These are phyloP conservation scores for Claviceps sorghi DNA, from an alignment of 2,329 filamentous ascomycete species.

Conservation along the genomic window DNA sequence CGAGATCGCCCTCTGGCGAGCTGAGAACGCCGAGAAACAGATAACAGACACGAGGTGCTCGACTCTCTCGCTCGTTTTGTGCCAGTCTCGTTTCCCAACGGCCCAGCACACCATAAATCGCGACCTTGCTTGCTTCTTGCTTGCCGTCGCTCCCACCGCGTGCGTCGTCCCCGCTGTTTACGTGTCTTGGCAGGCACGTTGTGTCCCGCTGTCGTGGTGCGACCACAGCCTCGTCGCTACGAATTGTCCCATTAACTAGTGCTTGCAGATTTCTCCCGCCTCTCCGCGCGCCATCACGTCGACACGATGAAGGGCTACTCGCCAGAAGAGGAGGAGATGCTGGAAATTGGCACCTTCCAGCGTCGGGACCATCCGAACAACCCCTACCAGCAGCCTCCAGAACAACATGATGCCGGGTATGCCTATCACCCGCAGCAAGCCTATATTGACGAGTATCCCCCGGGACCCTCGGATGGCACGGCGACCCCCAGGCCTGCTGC, in stretches of 20 bases:
- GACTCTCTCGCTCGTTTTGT: not conserved
- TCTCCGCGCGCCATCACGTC: not conserved
- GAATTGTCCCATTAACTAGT: not conserved
- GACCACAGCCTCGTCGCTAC: too few species aligned
- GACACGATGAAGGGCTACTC: slow-evolving; percentile 16
- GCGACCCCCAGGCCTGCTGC: not conserved
- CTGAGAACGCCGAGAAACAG: not conserved
- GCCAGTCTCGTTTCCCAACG: too few species aligned
- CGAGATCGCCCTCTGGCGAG: too few species aligned
- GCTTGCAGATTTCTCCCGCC: not conserved
- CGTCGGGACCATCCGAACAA: slow-evolving; percentile 7
- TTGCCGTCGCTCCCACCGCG: not conserved
- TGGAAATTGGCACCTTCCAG: slow-evolving; percentile 19
- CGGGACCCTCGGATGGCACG: not conserved
- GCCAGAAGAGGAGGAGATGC: slow-evolving; percentile 20
- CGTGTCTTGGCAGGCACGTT: not conserved
- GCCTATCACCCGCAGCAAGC: slow-evolving; percentile 15
- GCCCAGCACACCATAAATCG: not conserved
- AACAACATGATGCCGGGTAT: slow-evolving; percentile 11
- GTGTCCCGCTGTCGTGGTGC: not conserved
- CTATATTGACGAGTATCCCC: slow-evolving; percentile 7
- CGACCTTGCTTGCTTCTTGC: not conserved
- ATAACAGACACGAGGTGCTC: not conserved
- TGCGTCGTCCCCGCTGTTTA: not conserved
- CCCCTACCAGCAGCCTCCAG: slow-evolving; percentile 5